Conservation (phyloP, 257 asterid species). For the Jacaranda copaia region DNA sequence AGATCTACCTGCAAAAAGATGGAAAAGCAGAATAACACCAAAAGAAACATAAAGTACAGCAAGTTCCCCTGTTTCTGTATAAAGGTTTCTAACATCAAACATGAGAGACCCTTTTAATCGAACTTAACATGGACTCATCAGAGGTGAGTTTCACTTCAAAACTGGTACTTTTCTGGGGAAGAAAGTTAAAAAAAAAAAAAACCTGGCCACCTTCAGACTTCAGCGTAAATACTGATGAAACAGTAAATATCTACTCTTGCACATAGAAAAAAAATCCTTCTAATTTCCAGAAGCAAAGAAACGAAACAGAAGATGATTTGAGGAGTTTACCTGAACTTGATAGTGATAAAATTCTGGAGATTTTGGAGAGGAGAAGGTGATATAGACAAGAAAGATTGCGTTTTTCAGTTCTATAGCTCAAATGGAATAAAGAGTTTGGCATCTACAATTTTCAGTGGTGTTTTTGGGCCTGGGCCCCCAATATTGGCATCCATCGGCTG, state of each 20-base stretch:
- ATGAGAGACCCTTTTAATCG: neutral
- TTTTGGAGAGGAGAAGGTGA: neutral
- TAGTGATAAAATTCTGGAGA: slow-evolving; percentile 9
- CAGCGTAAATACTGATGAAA: neutral
- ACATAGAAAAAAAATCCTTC: slow-evolving; percentile 9
- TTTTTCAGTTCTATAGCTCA: slow-evolving; percentile 27
- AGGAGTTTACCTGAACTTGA: slow-evolving; percentile 39
- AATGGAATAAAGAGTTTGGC: slow-evolving; percentile 41
- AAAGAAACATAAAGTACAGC: neutral
- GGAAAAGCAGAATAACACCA: neutral
- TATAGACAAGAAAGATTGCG: slow-evolving; percentile 34
- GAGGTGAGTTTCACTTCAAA: neutral
- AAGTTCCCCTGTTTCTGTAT: slow-evolving; percentile 7
- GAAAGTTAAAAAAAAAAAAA: neutral
- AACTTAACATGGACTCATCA: neutral
- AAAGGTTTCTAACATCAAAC: slow-evolving; percentile 16
- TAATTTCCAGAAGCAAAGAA: neutral
- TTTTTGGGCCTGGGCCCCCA: slow-evolving; percentile 38
- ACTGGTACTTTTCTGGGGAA: neutral
- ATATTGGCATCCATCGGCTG: neutral
- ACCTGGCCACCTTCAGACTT: slow-evolving; percentile 22
- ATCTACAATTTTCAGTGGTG: slow-evolving; percentile 24
- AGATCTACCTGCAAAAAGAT: neutral
- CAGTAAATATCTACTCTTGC: slow-evolving; percentile 7
- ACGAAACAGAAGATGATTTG: neutral